Conservation (phyloP, 2,329 filamentous ascomycete species). For the Neonectria hederae region DNA sequence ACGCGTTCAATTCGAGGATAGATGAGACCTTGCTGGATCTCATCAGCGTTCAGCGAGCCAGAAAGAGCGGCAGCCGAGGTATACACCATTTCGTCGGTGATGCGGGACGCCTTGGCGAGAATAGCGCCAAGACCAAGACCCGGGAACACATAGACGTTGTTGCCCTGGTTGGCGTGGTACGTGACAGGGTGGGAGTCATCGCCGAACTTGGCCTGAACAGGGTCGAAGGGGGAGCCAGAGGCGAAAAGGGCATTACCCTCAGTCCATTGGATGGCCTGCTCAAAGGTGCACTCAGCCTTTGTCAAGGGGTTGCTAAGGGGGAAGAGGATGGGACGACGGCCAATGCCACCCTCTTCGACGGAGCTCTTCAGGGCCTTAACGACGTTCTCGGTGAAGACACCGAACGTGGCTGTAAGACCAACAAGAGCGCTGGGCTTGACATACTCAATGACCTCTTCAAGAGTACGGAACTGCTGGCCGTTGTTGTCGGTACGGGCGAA, state of each 20-base stretch:
- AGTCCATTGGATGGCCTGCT: conserved; percentile 90
- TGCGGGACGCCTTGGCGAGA: conserved; percentile 82
- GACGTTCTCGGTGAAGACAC: conserved; percentile 90
- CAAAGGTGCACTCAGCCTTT: conserved; percentile 98
- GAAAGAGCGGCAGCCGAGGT: conserved; percentile 86
- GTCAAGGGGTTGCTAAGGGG: conserved; percentile 94
- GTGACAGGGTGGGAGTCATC: conserved; percentile 66
- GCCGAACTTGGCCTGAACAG: conserved; percentile 70
- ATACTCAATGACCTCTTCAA: conserved; percentile 92
- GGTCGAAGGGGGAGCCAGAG: conserved; percentile 90
- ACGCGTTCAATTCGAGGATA: conserved; percentile 94
- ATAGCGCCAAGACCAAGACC: conserved; percentile 95
- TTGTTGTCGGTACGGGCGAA: conserved; percentile 73
- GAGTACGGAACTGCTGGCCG: conserved; percentile 76
- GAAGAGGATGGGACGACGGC: conserved; percentile 90
- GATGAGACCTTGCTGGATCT: conserved; percentile 83
- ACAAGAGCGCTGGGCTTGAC: conserved; percentile 95
- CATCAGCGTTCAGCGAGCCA: conserved; percentile 80
- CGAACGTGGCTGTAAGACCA: conserved; percentile 92
- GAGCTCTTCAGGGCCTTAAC: conserved; percentile 75
- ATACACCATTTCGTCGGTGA: conserved; percentile 98
- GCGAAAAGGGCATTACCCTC: conserved; percentile 93
- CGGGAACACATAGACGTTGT: conserved; percentile 94
- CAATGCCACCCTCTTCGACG: conserved; percentile 70
- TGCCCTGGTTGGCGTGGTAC: conserved; percentile 84